Percentiles rank a stretch among this genome's conserved stretches.
Evolutionary conservation across 805 yeast species (phyloP).

Genomic region (Dipodascopsis tothii): DNA sequence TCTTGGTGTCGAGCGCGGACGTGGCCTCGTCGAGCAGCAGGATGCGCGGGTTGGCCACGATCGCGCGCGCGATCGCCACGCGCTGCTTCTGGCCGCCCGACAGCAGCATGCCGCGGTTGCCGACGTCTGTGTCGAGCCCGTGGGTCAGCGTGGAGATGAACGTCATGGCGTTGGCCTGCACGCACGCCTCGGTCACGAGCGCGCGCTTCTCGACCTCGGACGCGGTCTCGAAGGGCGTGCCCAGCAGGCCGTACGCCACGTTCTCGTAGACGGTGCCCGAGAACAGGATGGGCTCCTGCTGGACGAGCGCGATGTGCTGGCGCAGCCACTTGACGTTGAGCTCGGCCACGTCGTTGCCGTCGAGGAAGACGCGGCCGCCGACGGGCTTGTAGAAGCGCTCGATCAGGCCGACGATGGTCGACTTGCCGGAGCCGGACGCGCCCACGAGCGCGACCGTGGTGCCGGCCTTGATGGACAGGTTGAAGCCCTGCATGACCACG

Average conservation of each 20-base stretch:
- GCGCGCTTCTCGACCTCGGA: conserved; percentile 35
- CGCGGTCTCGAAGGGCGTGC: conserved; percentile 28
- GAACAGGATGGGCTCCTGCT: conserved; percentile 54
- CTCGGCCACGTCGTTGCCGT: conserved; percentile 42
- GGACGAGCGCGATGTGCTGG: conserved; percentile 50
- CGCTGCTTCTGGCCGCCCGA: conserved; percentile 66
- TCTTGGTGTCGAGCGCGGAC: conserved; percentile 54
- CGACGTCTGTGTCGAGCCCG: conserved; percentile 43
- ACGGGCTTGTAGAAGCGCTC: conserved; percentile 53
- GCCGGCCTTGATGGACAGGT: conserved; percentile 54
- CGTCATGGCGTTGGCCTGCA: conserved; percentile 45
- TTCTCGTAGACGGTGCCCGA: conserved; percentile 77
- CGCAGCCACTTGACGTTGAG: conserved; percentile 48
- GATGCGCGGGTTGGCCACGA: conserved; percentile 49
- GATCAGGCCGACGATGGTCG: conserved; percentile 44
- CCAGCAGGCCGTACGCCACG: conserved; percentile 61
- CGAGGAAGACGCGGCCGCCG: conserved; percentile 42
- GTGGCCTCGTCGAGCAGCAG: conserved; percentile 60
- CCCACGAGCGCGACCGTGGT: conserved; percentile 85
- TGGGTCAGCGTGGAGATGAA: conserved; percentile 48
- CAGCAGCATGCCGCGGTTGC: conserved; percentile 51
- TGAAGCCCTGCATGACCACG: conserved; percentile 25
- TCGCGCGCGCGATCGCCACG: conserved; percentile 54
- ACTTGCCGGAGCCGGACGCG: conserved; percentile 55
- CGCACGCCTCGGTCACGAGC: conserved; percentile 38